Percentiles rank a stretch among this genome's conserved stretches.
These are phyloP conservation scores for Pluteus cervinus DNA, from an alignment of 768 basidiomycete genomes.

Conservation along the genomic window DNA sequence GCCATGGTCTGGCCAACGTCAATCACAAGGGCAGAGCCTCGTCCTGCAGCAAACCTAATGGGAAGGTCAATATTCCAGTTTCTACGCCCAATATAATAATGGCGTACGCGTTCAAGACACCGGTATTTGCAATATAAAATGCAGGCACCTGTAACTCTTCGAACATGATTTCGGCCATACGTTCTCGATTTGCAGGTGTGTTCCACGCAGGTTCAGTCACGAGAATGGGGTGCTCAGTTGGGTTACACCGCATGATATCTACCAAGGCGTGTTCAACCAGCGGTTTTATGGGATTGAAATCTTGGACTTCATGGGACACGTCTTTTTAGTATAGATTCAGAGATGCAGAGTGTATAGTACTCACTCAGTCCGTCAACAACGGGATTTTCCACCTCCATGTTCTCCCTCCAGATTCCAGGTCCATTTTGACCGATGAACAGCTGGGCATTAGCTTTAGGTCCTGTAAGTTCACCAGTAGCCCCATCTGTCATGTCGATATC, in stretches of 20 bases:
- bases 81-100: constrained; percentile 6
- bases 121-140: constrained; percentile 93
- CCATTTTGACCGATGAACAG: constrained; percentile 84
- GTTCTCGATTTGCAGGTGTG: constrained; percentile 83
- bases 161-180: constrained; percentile 96
- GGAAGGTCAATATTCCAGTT: neutral
- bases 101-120: constrained; percentile 86
- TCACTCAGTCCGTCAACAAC: constrained; percentile 80
- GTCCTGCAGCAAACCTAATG: constrained; percentile 88
- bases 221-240: constrained; percentile 85
- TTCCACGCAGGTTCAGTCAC: constrained; percentile 98
- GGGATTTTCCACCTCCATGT: constrained; percentile 84
- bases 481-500: constrained; percentile 52
- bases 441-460: constrained; percentile 39
- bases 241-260: constrained; percentile 70
- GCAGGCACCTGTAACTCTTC: constrained; percentile 94
- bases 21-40: constrained; percentile 93
- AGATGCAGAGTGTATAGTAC: constrained; percentile 15
- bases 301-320: constrained; percentile 42
- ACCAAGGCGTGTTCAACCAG: constrained; percentile 71
- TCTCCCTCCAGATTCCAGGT: constrained; percentile 84
- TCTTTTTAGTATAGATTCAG: constrained; percentile 2
- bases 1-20: constrained; percentile 88
- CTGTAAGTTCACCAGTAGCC: constrained; percentile 29
- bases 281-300: constrained; percentile 69